Evolutionary conservation across 768 basidiomycete genomes (phyloP).

Genomic region (Pisolithus orientalis): DNA sequence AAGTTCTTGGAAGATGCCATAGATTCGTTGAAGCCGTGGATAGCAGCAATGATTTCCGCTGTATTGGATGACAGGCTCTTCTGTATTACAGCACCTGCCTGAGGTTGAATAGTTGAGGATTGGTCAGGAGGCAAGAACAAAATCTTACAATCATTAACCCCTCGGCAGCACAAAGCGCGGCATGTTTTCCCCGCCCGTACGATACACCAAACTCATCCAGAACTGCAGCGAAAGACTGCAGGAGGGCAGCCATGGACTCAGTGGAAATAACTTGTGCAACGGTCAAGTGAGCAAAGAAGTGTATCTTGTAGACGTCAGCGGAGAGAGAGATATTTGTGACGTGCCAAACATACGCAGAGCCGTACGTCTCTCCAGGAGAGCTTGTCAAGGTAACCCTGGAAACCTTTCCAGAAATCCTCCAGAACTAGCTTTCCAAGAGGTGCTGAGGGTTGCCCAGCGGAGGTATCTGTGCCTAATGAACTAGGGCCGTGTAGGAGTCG

Average conservation of each 20-base stretch:
- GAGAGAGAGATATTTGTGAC: not conserved
- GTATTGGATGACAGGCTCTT: conserved; percentile 52
- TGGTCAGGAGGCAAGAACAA: not conserved
- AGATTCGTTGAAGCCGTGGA: conserved; percentile 66
- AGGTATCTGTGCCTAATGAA: conserved; percentile 29
- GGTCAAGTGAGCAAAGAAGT: conserved; percentile 88
- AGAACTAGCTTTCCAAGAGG: conserved; percentile 66
- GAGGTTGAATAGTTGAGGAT: not conserved
- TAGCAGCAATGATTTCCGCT: conserved; percentile 61
- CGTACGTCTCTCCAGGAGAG: conserved; percentile 88
- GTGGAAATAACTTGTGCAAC: conserved; percentile 68
- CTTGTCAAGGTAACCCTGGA: conserved; percentile 83
- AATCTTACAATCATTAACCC: conserved; percentile 63
- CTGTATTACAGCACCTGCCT: conserved; percentile 70
- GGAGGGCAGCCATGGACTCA: conserved; percentile 72
- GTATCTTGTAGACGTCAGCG: conserved; percentile 50
- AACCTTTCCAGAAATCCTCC: conserved; percentile 88
- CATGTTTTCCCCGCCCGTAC: conserved; percentile 74
- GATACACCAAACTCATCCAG: conserved; percentile 88
- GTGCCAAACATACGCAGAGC: conserved; percentile 57
- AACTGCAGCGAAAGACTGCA: conserved; percentile 80
- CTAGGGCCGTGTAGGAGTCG: conserved; percentile 53
- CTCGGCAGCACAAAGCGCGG: conserved; percentile 76
- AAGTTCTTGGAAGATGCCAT: conserved; percentile 53
- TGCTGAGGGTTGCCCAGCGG: conserved; percentile 23